Base-by-base conservation (phyloP, 2,329 filamentous ascomycete species). In the Furcasterigmium furcatum region DNA sequence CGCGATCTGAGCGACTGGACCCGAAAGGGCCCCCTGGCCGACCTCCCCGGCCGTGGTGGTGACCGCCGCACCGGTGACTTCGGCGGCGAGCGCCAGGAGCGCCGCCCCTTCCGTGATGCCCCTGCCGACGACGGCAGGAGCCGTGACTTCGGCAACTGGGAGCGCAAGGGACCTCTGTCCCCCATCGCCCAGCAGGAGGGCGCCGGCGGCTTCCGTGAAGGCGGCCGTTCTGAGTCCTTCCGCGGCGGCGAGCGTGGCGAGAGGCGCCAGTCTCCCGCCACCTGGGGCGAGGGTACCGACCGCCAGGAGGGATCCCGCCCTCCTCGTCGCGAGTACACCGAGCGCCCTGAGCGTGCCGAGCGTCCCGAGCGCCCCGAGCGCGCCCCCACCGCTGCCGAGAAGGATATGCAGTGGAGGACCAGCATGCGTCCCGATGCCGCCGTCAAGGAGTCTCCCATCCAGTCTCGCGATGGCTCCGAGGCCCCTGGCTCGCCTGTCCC, bases 1-100 rank as follows among this genome's bases (percentile, higher is more conserved):
- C 87, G 91, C 58, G 91, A 95, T 57, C 79, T 96, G 57, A 82
- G 81, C 56, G 89, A 94, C 70, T 97, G 94, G 92, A 88, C 87
- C 58, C 88, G 94, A 64, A 94, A 91, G 70, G 94, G 94, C 12
- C 92, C 92, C 52, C 80, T 95, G 45, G 84, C 88, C 51, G 87
- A 91, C 56, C 70, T 87, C 24, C 84, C 87, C 39, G 67, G 71
- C 45, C 70, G 77, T 64, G 70, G 77, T 45, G 67, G 70, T 45
- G 67, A 59, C 30, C 59, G 64, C 40, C 66, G 81, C 46, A 65
- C 76, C 47, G 70, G 69, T 41, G 70, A 67, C 43, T 70, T 72
- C 51, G 70, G 63, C 27, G 76, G 80, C 55, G 86, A 90, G 43
- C 38, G 38, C 20, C 3, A 14, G 9, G 43, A 45, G 20, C 87